Evolutionary conservation across 2,329 filamentous ascomycete species (phyloP).

Genomic region (Diplodia scrobiculata): DNA sequence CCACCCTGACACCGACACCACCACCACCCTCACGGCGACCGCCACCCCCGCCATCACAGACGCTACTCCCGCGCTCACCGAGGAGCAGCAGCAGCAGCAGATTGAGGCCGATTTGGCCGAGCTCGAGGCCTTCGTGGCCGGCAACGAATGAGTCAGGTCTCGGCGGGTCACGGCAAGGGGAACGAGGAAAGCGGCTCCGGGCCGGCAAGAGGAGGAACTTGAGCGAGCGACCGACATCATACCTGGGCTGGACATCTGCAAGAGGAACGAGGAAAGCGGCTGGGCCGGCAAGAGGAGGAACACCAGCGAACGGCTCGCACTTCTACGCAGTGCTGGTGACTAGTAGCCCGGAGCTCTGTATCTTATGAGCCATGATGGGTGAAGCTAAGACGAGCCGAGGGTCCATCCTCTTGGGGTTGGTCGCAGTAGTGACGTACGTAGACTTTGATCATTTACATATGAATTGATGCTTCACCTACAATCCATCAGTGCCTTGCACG

Average conservation of each 20-base stretch:
- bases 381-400: slow-evolving; percentile 6
- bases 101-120: background rate
- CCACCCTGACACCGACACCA: background rate
- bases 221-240: too few relatives aligned
- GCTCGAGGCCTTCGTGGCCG: background rate
- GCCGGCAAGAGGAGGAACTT: slow-evolving; percentile 8
- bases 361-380: background rate
- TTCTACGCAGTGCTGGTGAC: slow-evolving; percentile 19
- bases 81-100: background rate
- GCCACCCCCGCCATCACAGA: background rate
- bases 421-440: background rate
- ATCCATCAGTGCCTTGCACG: background rate
- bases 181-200: too few relatives aligned
- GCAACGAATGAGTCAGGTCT: background rate
- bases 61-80: background rate
- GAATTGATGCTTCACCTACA: background rate
- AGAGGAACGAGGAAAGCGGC: background rate
- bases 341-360: slow-evolving; percentile 2
- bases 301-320: slow-evolving; percentile 11
- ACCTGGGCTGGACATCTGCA: background rate
- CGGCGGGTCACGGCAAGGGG: background rate
- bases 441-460: background rate
- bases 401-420: background rate
- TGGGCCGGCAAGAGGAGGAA: slow-evolving; percentile 7
- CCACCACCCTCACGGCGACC: background rate